Percentiles rank a stretch among this genome's conserved stretches.
Conservation (phyloP, 352 stramenopile species). For the Thraustochytrium sp. region DNA sequence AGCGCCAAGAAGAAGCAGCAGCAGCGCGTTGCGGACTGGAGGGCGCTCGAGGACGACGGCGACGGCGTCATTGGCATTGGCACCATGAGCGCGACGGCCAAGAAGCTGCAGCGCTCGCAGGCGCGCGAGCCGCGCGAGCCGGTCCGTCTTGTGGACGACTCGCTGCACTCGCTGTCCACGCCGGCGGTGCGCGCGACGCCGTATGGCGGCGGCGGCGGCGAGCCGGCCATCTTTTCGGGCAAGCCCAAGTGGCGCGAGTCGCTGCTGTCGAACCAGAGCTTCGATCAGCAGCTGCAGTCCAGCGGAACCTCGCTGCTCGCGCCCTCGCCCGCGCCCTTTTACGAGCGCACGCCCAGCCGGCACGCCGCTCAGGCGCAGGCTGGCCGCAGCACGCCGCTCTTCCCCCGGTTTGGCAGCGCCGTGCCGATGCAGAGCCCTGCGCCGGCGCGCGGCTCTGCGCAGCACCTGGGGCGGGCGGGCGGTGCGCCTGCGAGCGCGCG, state of each 20-base stretch:
- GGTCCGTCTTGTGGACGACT: constrained; percentile 6
- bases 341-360: neutral
- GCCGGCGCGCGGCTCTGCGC: neutral
- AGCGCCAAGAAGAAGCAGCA: constrained; percentile 9
- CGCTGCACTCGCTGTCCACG: neutral
- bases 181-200: neutral
- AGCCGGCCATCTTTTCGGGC: neutral
- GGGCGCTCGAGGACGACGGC: neutral
- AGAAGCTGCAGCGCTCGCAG: neutral
- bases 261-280: constrained; percentile 10
- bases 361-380: no score
- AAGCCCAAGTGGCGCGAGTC: constrained; percentile 16
- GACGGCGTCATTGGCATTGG: neutral
- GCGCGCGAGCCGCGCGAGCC: neutral
- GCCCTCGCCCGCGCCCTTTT: no score
- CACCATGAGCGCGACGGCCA: neutral
- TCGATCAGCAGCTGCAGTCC: neutral
- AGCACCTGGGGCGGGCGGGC: neutral
- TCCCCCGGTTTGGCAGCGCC: neutral
- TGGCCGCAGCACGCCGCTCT: neutral
- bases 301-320: no score
- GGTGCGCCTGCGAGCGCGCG: neutral
- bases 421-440: neutral
- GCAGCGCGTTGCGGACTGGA: neutral
- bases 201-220: neutral